phyloP scores from a whole-genome alignment of 2,329 filamentous ascomycete species.

The Verticillium klebahnii region DNA sequence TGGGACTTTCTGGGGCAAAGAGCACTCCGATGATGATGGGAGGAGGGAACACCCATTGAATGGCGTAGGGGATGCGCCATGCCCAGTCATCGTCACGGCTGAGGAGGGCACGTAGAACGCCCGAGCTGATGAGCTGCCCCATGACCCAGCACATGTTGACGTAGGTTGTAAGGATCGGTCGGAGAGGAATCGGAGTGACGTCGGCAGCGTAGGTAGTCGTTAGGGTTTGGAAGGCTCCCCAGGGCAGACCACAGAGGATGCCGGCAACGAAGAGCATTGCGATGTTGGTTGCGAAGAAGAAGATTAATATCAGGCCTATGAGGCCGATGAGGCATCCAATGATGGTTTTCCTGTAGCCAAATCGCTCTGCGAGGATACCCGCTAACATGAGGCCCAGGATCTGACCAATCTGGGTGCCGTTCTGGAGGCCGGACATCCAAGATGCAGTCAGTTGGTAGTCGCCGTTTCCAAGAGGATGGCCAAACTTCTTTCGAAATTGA shows the following conservation, averaged over 20 bases:
- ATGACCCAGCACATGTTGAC: conserved; percentile 47
- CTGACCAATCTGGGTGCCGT: conserved; percentile 12
- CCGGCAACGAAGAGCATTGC: conserved; percentile 27
- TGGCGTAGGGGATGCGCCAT: conserved; percentile 31
- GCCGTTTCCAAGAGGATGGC: conserved; percentile 14
- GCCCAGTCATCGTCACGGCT: conserved; percentile 27
- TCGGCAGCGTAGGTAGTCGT: conserved; percentile 36
- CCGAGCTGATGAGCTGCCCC: conserved; percentile 40
- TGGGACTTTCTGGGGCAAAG: conserved; percentile 36
- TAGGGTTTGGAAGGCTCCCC: conserved; percentile 29
- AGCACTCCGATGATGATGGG: conserved; percentile 16
- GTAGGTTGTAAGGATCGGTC: conserved; percentile 42
- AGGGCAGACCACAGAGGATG: conserved; percentile 27
- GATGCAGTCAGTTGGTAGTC: conserved; percentile 16
- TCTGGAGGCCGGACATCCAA: neutral
- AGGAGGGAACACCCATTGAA: conserved; percentile 36
- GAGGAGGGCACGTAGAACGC: conserved; percentile 35
- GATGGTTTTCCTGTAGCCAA: conserved; percentile 33
- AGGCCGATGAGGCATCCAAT: conserved; percentile 28
- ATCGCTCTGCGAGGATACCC: conserved; percentile 32
- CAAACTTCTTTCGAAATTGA: conserved; percentile 20
- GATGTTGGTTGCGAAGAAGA: conserved; percentile 30
- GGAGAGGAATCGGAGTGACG: conserved; percentile 32
- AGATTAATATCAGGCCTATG: conserved; percentile 29
- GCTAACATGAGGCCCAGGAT: conserved; percentile 37